Base-by-base conservation (phyloP, 192 early-diverging fungal genomes). In the Backusella macrospora region DNA sequence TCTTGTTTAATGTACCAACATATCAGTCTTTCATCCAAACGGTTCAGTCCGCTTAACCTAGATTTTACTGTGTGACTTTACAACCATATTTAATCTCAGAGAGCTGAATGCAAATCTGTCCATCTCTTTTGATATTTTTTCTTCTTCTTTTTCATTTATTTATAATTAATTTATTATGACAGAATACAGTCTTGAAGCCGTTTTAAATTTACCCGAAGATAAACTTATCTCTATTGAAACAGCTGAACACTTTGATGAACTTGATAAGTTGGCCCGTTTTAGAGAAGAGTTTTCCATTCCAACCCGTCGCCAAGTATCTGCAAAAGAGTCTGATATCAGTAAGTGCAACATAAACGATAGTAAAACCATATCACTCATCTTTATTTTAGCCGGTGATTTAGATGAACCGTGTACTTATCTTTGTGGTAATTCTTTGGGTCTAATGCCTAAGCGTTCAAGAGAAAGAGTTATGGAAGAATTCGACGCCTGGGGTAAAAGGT, bases 351-450 rank as follows among this genome's bases (percentile, higher is more conserved):
- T 37, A 2, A 18, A 49, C 18, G 45, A 40, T 23, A 34, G 2
- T 74, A 14, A 47, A 34, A 15, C 45, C 37, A 29, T 29, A 62
- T 38, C 29, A 34, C 29, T 34, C 29, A 34, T 68, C 80, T 71
- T 48, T 66, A 47, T 43, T 18, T 52, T 46, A 14, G 71, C 73
- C 13, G 49, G 65, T 10, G 72, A 59, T 14, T 72, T 80, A 12
- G 76, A 86, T 29, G 81, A 82, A 16, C 49, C 76, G 21, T 88
- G 84, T 55, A 82, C 90, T 13, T 99, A 99, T 79, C 83, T 99
- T 62, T 94, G 95, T 80, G 98, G 98, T 26, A 98, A 99, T 84
- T 97, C 96, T 8, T 87, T 99, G 13, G 96, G 98, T 5, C 84
- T 98, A 72, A 85, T 92, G 78, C 96, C 98, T 42, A 87, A 85